Conservation (phyloP, 1,284 basidiomycete species). For the Rhodotorula glutinis region DNA sequence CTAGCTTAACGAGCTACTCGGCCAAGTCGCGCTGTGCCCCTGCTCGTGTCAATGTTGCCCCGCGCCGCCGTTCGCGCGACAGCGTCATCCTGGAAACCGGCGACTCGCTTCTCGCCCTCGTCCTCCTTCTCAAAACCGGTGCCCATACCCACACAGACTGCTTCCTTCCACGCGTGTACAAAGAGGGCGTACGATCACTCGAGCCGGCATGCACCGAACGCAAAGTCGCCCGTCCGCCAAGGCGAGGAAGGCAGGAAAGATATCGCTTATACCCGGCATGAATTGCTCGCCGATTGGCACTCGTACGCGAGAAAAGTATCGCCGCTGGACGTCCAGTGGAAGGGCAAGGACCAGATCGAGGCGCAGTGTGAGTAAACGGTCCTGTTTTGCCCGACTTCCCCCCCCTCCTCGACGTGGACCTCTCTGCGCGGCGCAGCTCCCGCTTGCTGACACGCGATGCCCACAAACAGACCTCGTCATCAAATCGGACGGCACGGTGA, state of each 20-base stretch:
- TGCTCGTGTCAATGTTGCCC: too few species aligned
- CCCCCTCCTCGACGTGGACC: neutral
- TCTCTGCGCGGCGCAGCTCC: too few species aligned
- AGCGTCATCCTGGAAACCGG: too few species aligned
- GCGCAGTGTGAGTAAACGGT: conserved; percentile 19
- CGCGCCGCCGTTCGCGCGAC: too few species aligned
- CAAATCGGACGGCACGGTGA: conserved; percentile 63
- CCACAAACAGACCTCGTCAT: conserved; percentile 53
- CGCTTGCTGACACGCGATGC: neutral
- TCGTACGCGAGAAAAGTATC: conserved; percentile 19
- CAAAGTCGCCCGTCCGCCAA: neutral
- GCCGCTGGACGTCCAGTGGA: conserved; percentile 17
- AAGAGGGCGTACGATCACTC: conserved; percentile 17
- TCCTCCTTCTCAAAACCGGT: too few species aligned
- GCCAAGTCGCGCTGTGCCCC: too few species aligned
- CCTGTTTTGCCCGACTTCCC: too few species aligned
- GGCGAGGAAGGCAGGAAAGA: neutral
- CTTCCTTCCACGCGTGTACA: too few species aligned
- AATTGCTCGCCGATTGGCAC: conserved; percentile 30
- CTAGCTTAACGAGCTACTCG: too few species aligned
- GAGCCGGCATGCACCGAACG: conserved; percentile 13
- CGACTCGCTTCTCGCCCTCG: too few species aligned
- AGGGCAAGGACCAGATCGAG: conserved; percentile 18
- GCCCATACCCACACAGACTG: too few species aligned
- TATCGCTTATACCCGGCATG: conserved; percentile 26